Conservation (phyloP, 139 green algal genomes). For the Haematococcus lacustris region DNA sequence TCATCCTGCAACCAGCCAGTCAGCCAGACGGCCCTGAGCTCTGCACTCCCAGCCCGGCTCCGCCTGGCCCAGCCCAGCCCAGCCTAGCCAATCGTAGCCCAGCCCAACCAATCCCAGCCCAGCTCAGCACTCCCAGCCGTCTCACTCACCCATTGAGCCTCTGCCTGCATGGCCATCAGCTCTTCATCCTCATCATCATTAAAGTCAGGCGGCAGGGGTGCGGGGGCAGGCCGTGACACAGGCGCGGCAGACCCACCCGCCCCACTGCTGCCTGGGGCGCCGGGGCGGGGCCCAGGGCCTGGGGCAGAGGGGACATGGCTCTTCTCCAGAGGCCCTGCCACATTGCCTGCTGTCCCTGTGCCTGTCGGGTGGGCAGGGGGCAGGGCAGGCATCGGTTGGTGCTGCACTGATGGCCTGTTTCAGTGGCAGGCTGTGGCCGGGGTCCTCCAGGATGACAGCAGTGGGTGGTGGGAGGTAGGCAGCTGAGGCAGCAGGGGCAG, state of each 20-base stretch:
- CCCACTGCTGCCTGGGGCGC: not conserved
- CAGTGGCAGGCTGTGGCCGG: not conserved
- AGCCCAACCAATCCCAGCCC: too few species aligned
- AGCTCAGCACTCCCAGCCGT: too few species aligned
- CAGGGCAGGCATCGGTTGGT: not conserved
- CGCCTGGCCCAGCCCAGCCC: too few species aligned
- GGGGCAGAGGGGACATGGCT: not conserved
- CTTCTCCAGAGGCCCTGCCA: not conserved
- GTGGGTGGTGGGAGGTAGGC: too few species aligned
- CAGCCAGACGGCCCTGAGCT: too few species aligned
- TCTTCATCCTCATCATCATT: conserved; percentile 1
- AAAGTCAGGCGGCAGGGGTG: not conserved
- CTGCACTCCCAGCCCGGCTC: too few species aligned
- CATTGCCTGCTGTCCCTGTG: not conserved
- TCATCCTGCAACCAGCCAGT: too few species aligned
- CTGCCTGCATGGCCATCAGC: not conserved
- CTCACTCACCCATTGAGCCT: not conserved
- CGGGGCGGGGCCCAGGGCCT: not conserved
- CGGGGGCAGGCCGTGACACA: not conserved
- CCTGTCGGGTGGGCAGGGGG: not conserved
- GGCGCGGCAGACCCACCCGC: not conserved
- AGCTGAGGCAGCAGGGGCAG: too few species aligned
- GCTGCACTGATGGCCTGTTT: not conserved
- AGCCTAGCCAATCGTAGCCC: too few species aligned
- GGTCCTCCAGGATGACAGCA: too few species aligned